A percentile compares a stretch with the other conserved stretches of the same genome.
Conservation (phyloP, 2,329 filamentous ascomycete species). For the Fusarium napiforme region DNA sequence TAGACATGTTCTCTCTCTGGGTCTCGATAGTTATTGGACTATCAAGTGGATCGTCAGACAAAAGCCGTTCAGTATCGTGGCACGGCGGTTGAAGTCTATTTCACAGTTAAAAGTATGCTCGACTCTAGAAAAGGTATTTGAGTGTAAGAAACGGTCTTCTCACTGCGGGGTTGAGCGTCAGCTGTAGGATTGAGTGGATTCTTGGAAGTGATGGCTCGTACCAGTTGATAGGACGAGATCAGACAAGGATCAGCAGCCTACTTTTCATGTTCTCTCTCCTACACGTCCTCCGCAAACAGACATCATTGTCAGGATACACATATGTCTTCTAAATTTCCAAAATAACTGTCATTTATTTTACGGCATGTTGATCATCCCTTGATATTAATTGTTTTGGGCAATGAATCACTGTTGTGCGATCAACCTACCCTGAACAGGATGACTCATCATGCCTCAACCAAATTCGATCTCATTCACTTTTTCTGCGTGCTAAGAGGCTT, state of each 20-base stretch:
- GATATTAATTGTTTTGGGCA: fast-evolving
- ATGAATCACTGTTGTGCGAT: fast-evolving
- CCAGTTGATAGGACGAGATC: neutral
- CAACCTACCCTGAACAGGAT: neutral
- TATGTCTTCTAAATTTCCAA: too few species aligned
- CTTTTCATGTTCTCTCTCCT: too few species aligned
- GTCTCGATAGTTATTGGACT: neutral
- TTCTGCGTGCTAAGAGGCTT: neutral
- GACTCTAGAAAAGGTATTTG: fast-evolving
- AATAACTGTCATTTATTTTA: too few species aligned
- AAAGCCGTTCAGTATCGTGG: too few species aligned
- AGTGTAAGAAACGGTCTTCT: neutral
- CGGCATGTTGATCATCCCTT: too few species aligned
- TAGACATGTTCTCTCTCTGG: neutral
- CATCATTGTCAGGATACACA: too few species aligned
- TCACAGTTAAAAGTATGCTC: fast-evolving
- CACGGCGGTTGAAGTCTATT: too few species aligned
- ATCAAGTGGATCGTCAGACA: fast-evolving
- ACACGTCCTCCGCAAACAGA: too few species aligned
- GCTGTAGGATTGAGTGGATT: neutral
- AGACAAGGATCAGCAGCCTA: too few species aligned
- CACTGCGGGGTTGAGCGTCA: neutral
- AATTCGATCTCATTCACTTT: neutral
- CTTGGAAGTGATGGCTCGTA: neutral
- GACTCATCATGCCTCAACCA: neutral